Evolutionary conservation across 2,329 filamentous ascomycete species (phyloP).

Genomic region (Orbilia blumenaviensis): DNA sequence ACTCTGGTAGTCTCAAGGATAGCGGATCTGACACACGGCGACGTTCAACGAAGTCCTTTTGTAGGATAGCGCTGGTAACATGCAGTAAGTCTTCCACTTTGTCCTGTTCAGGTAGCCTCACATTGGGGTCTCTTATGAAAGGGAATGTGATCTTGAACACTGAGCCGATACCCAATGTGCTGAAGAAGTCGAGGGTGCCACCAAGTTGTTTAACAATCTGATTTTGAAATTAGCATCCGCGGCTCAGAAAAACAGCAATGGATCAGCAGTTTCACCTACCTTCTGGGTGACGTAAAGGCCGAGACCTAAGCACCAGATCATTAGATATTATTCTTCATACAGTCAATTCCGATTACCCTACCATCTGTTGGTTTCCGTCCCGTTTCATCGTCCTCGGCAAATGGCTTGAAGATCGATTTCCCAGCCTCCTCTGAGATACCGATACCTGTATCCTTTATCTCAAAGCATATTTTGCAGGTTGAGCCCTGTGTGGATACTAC

Average conservation of each 20-base stretch:
- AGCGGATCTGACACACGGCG: slow-evolving; percentile 41
- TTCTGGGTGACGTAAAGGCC: slow-evolving; percentile 47
- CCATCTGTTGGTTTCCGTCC: slow-evolving; percentile 44
- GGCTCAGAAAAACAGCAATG: too few relatives aligned
- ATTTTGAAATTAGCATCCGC: not conserved
- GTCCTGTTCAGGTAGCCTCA: slow-evolving; percentile 14
- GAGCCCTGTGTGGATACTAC: slow-evolving; percentile 38
- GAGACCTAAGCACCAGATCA: slow-evolving; percentile 14
- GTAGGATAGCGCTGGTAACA: slow-evolving; percentile 39
- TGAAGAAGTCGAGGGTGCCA: slow-evolving; percentile 46
- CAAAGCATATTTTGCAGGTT: slow-evolving; percentile 39
- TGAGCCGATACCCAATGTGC: slow-evolving; percentile 43
- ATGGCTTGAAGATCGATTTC: slow-evolving; percentile 55
- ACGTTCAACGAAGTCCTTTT: slow-evolving; percentile 45
- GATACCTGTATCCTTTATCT: slow-evolving; percentile 56
- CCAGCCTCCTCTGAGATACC: slow-evolving; percentile 55
- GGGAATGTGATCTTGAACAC: slow-evolving; percentile 52
- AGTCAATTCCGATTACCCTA: not conserved
- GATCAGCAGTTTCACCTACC: not conserved
- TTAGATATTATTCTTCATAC: not conserved
- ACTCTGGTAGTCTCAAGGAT: slow-evolving; percentile 43
- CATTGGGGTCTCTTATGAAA: slow-evolving; percentile 27
- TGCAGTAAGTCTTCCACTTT: slow-evolving; percentile 45
- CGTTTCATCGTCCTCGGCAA: slow-evolving; percentile 52
- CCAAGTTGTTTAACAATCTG: slow-evolving; percentile 52